Evolutionary conservation across 2,329 filamentous ascomycete genomes (phyloP).

Genomic region (Parafenestella ontariensis): DNA sequence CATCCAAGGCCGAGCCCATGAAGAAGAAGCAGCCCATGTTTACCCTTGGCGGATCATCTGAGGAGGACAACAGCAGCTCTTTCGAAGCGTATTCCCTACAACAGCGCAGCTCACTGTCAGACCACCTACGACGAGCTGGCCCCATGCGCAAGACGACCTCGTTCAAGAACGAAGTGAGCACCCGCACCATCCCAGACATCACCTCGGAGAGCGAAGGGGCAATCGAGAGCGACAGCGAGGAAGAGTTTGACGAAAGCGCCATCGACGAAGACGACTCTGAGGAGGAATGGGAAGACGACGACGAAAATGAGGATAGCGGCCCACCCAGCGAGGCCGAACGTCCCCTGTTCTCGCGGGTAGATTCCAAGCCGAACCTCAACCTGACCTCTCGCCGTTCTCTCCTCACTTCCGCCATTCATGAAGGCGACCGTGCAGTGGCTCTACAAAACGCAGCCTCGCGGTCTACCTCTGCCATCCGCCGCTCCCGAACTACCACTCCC

Average conservation of each 20-base stretch:
- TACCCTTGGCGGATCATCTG: constrained; percentile 79
- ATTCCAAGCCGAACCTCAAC: constrained; percentile 85
- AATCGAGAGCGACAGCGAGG: constrained; percentile 65
- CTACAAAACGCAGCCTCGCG: constrained; percentile 71
- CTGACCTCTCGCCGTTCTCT: constrained; percentile 86
- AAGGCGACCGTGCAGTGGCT: constrained; percentile 74
- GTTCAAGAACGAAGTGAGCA: constrained; percentile 78
- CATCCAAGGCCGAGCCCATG: constrained; percentile 43
- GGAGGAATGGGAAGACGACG: constrained; percentile 65
- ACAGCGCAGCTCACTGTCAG: constrained; percentile 62
- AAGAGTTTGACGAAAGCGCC: constrained; percentile 64
- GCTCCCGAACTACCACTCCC: constrained; percentile 71
- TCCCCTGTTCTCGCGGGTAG: constrained; percentile 85
- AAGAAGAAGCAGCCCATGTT: constrained; percentile 77
- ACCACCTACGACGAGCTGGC: constrained; percentile 58
- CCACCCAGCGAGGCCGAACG: constrained; percentile 83
- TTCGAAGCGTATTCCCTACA: constrained; percentile 63
- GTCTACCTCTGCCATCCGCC: constrained; percentile 62
- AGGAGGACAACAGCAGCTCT: constrained; percentile 83
- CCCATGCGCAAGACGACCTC: constrained; percentile 76
- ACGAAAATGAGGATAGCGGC: constrained; percentile 77
- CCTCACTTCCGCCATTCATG: constrained; percentile 86
- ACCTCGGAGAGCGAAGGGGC: constrained; percentile 65
- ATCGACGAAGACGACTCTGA: constrained; percentile 68
- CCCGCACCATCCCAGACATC: constrained; percentile 67